phyloP scores from a whole-genome alignment of 768 basidiomycete species.

The Russula dissimulans region DNA sequence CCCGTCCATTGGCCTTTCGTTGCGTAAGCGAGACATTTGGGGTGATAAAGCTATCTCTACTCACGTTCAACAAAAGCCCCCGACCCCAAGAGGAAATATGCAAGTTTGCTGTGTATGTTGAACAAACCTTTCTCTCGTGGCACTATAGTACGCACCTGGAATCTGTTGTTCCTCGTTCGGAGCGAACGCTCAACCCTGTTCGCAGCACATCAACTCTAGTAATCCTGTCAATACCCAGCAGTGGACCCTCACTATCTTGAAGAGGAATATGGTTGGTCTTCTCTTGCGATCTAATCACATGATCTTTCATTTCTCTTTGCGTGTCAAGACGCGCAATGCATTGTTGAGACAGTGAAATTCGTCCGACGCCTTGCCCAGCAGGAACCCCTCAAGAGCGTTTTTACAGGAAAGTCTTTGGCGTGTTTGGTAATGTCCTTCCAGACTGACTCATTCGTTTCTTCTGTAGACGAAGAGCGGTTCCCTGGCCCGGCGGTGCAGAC shows the following conservation, averaged over 20 bases:
- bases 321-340: constrained; percentile 2
- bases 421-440: background rate
- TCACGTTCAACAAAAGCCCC: background rate
- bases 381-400: constrained; percentile 18
- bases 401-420: background rate
- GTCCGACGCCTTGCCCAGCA: constrained; percentile 13
- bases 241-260: constrained; percentile 21
- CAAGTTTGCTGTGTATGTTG: background rate
- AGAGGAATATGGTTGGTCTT: constrained; percentile 16
- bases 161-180: background rate
- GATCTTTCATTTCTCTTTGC: background rate
- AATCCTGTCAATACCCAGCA: constrained; percentile 10
- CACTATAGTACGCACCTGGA: constrained; percentile 13
- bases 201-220: constrained; percentile 16
- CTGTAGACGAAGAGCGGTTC: constrained; percentile 5
- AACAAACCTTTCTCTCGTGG: constrained; percentile 18
- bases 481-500: constrained; percentile 14
- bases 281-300: background rate
- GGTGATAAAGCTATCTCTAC: too few species aligned
- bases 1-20: background rate
- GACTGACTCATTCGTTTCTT: background rate
- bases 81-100: constrained; percentile 6
- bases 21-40: background rate
- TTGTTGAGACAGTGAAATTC: constrained; percentile 21
- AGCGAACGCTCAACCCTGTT: background rate